Conservation (phyloP, 169 alveolate species). For the Prorocentrum cordatum region DNA sequence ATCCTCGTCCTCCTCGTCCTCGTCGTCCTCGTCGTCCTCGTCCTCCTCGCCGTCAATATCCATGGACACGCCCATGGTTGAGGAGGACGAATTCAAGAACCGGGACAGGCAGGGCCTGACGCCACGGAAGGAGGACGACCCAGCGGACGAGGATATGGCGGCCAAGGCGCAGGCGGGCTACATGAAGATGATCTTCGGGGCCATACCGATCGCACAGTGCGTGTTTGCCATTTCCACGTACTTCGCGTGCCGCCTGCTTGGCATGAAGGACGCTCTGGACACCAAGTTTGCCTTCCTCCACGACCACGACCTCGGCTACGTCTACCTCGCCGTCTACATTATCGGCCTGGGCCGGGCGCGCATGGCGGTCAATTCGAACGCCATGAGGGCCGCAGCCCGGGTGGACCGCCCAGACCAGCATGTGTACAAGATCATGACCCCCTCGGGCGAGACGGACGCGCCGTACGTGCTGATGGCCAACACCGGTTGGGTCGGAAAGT, state of each 20-base stretch:
- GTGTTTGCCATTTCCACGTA: neutral
- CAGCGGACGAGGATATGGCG: neutral
- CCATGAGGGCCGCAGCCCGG: constrained; percentile 25
- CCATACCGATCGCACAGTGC: neutral
- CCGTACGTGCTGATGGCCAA: constrained; percentile 42
- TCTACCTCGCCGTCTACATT: constrained; percentile 12
- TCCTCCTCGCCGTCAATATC: no score
- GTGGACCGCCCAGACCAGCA: constrained; percentile 64
- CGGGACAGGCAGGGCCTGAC: constrained; percentile 3
- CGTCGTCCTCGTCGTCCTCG: no score
- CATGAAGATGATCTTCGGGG: neutral
- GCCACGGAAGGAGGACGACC: neutral
- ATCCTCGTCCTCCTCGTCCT: no score
- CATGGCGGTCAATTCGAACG: neutral
- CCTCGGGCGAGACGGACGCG: constrained; percentile 23
- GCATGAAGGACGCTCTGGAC: neutral
- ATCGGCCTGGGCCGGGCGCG: neutral
- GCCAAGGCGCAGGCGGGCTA: neutral
- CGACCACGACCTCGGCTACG: neutral
- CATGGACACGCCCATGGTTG: no score
- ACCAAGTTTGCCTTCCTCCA: neutral
- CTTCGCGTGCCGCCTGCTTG: neutral
- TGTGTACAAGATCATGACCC: constrained; percentile 32
- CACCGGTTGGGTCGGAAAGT: constrained; percentile 13
- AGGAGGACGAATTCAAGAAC: constrained; percentile 1